Conservation (phyloP, 2,329 filamentous ascomycete genomes). For the Lachnellula occidentalis region DNA sequence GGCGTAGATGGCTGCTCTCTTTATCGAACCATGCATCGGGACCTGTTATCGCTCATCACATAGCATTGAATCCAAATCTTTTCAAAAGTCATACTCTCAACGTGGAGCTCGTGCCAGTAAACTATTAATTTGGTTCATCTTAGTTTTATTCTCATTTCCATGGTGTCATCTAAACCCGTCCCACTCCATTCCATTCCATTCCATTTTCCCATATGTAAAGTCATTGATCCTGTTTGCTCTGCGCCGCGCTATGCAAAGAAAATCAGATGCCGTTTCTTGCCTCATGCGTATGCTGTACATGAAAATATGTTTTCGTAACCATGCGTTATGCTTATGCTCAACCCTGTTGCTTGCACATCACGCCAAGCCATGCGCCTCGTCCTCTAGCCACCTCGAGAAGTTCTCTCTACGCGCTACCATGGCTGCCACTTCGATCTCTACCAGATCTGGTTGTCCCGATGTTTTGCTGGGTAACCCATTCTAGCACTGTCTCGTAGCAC, state of each 20-base stretch:
- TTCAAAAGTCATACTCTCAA: too few relatives aligned
- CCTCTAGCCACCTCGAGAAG: not conserved
- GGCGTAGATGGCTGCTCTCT: too few relatives aligned
- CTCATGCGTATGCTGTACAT: too few relatives aligned
- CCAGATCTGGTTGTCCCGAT: conserved; percentile 5
- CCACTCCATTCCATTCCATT: not conserved
- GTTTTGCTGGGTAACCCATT: conserved; percentile 61
- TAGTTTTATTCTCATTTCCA: not conserved
- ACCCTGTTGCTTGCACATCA: too few relatives aligned
- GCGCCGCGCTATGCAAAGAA: conserved; percentile 3
- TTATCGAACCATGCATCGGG: too few relatives aligned
- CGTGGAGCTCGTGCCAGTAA: too few relatives aligned
- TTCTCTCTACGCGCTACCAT: conserved; percentile 1
- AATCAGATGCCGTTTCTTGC: not conserved
- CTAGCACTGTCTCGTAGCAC: conserved; percentile 90
- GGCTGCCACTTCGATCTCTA: conserved; percentile 24
- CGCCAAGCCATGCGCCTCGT: too few relatives aligned
- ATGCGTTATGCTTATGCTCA: not conserved
- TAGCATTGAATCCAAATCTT: too few relatives aligned
- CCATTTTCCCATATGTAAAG: not conserved
- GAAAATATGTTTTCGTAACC: not conserved
- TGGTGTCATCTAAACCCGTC: not conserved
- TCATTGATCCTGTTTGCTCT: not conserved
- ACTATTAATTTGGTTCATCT: too few relatives aligned
- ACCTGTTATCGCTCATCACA: too few relatives aligned